Evolutionary conservation across 139 green algal genomes (phyloP).

Genomic region (Picochlorum costavermella): DNA sequence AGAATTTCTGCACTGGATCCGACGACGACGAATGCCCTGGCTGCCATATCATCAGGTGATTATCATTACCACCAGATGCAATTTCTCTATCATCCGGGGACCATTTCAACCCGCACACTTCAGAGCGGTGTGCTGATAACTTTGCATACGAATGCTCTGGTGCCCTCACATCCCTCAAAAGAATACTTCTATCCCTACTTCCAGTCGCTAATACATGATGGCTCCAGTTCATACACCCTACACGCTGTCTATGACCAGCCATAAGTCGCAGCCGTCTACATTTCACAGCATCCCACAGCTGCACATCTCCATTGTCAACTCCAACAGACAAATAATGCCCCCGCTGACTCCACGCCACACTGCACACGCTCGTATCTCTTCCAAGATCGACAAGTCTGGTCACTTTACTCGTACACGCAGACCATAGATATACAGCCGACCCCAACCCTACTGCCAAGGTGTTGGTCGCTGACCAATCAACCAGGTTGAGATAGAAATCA

Average conservation of each 20-base stretch:
- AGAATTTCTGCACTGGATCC: slow-evolving; percentile 39
- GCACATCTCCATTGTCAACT: slow-evolving; percentile 69
- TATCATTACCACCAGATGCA: slow-evolving; percentile 81
- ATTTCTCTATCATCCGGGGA: slow-evolving; percentile 70
- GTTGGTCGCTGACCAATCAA: slow-evolving; percentile 93
- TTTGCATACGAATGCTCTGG: slow-evolving; percentile 55
- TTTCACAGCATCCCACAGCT: slow-evolving; percentile 74
- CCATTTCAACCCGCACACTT: slow-evolving; percentile 85
- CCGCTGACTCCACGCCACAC: slow-evolving; percentile 78
- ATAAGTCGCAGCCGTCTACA: slow-evolving; percentile 67
- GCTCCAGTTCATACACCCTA: slow-evolving; percentile 83
- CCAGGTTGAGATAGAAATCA: slow-evolving; percentile 98
- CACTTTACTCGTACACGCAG: slow-evolving; percentile 79
- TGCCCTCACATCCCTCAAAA: slow-evolving; percentile 80
- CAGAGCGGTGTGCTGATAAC: slow-evolving; percentile 71
- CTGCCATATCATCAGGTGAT: slow-evolving; percentile 70
- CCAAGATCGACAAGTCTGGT: slow-evolving; percentile 28
- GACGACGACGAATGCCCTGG: neutral
- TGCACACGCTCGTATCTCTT: slow-evolving; percentile 62
- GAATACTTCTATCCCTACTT: slow-evolving; percentile 79
- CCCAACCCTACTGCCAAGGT: slow-evolving; percentile 86
- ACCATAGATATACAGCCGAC: slow-evolving; percentile 94
- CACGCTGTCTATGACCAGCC: slow-evolving; percentile 64
- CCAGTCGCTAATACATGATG: slow-evolving; percentile 72
- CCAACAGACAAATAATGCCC: slow-evolving; percentile 85